Evolutionary conservation across 2,329 filamentous ascomycete genomes (phyloP).

Genomic region (Hirsutella minnesotensis): DNA sequence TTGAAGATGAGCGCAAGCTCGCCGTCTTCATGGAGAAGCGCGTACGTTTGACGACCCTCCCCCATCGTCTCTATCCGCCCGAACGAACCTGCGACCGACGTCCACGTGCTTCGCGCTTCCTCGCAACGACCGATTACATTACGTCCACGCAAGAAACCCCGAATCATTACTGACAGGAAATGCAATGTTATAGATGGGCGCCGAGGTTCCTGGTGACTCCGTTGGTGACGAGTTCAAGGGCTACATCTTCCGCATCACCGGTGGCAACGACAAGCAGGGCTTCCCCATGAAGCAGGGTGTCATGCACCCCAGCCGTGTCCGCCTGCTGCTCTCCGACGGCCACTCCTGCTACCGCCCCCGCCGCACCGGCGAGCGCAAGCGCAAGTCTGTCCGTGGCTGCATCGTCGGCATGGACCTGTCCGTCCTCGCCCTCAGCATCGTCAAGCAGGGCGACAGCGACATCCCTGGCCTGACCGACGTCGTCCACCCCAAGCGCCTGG

Average conservation of each 20-base stretch:
- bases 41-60: conserved; percentile 40
- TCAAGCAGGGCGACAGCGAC: conserved; percentile 95
- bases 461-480: conserved; percentile 95
- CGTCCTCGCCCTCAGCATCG: conserved; percentile 85
- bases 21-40: conserved; percentile 98
- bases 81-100: not conserved
- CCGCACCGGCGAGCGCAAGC: conserved; percentile 96
- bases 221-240: conserved; percentile 99
- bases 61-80: not conserved
- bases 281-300: conserved; percentile 99
- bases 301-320: conserved; percentile 97
- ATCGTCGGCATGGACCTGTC: conserved; percentile 94
- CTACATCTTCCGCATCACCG: conserved; percentile 99
- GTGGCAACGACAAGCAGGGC: conserved; percentile 99
- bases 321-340: conserved; percentile 87
- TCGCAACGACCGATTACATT: too few species aligned
- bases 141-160: too few species aligned
- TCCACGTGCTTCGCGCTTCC: too few species aligned
- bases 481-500: conserved; percentile 97
- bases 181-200: conserved; percentile 52
- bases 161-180: not conserved
- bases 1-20: conserved; percentile 99
- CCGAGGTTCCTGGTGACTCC: conserved; percentile 85
- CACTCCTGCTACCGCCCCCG: conserved; percentile 99
- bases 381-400: conserved; percentile 97